A percentile compares a stretch with the other conserved stretches of the same genome.
Evolutionary conservation across 306 rosid genomes (phyloP).

Genomic region (Vicia faba): DNA sequence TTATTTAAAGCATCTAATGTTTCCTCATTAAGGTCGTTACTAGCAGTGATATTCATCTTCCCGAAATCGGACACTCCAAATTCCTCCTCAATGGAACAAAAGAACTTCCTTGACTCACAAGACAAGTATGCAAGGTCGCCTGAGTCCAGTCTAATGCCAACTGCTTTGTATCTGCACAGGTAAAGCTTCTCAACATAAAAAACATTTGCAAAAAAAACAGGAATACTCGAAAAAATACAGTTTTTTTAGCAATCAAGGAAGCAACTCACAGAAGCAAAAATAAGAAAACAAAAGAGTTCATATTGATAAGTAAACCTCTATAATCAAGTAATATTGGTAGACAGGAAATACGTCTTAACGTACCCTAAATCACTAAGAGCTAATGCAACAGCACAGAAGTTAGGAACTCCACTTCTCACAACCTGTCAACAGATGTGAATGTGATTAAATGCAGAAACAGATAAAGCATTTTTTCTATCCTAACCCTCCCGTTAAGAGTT

Average conservation of each 20-base stretch:
- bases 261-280: conserved; percentile 4
- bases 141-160: conserved; percentile 91
- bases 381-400: conserved; percentile 91
- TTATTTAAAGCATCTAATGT: conserved; percentile 95
- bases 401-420: conserved; percentile 90
- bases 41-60: conserved; percentile 70
- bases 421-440: conserved; percentile 57
- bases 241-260: conserved; percentile 8
- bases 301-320: neutral
- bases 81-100: conserved; percentile 69
- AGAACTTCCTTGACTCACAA: conserved; percentile 71
- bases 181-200: conserved; percentile 3
- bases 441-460: conserved; percentile 4
- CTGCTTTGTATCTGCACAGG: conserved; percentile 74
- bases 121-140: conserved; percentile 94
- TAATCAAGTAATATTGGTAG: neutral
- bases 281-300: conserved; percentile 1
- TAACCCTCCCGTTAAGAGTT: neutral
- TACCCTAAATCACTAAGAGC: conserved; percentile 92
- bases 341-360: conserved; percentile 36
- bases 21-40: conserved; percentile 97
- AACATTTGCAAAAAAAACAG: conserved; percentile 14
- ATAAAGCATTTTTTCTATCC: neutral
- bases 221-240: neutral
- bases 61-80: conserved; percentile 67